Conservation (phyloP, 305 asterid species). For the Plantago lanceolata region DNA sequence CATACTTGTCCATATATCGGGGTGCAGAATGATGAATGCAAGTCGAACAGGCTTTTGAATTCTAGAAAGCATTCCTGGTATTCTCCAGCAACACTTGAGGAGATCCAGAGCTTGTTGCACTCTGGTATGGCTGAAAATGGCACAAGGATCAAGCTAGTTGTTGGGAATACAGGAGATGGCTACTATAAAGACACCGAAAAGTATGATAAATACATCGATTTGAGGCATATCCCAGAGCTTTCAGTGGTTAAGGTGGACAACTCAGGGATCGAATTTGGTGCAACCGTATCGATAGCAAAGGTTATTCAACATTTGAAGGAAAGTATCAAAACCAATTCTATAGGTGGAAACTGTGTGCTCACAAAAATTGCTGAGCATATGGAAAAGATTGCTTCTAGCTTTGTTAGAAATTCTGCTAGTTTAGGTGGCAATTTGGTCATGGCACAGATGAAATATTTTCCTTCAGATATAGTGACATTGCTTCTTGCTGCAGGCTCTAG, state of each 20-base stretch:
- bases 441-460: conserved; percentile 50
- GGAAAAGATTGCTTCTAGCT: conserved; percentile 55
- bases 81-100: conserved; percentile 50
- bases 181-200: conserved; percentile 47
- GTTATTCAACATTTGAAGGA: conserved; percentile 42
- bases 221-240: conserved; percentile 54
- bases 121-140: conserved; percentile 22
- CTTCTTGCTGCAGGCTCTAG: conserved; percentile 50
- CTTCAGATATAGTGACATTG: conserved; percentile 58
- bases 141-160: conserved; percentile 37
- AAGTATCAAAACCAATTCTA: conserved; percentile 23
- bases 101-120: conserved; percentile 45
- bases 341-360: conserved; percentile 30
- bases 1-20: conserved; percentile 35
- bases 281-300: conserved; percentile 50
- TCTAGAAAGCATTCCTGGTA: conserved; percentile 49
- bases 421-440: conserved; percentile 64
- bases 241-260: conserved; percentile 36
- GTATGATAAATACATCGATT: conserved; percentile 46
- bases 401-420: conserved; percentile 57
- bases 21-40: conserved; percentile 25
- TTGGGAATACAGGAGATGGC: conserved; percentile 59
- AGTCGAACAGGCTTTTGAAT: conserved; percentile 33
- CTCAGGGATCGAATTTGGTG: conserved; percentile 51
- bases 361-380: conserved; percentile 46